Base-by-base conservation (phyloP, 257 asterid genomes). In the Solanum sparsipilum region DNA sequence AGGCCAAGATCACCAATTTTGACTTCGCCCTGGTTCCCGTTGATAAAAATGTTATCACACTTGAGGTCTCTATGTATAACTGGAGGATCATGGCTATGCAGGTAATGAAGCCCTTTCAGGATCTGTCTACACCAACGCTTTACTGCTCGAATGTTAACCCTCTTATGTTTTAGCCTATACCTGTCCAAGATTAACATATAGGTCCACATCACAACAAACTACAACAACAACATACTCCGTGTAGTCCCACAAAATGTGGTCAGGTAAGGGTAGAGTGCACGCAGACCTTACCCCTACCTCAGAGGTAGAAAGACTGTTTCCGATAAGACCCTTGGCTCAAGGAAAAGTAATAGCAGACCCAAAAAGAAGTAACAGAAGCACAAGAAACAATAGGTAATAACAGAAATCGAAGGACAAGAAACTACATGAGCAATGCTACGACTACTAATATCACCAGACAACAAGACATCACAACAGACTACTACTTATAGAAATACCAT, bases 41-140 rank as follows among this genome's bases (percentile, higher is more conserved):
- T 96, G 72, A 96, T 90, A 18, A 96, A 96, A 90, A 96, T 94
- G 94, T 96, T 96, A 78, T 96, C 98, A 85, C 98, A 96, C 84
- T 96, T 96, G 88, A 96, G 97, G 94, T 96, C 98, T 90, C 99
- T 90, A 74, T 95, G 99, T 88, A 96, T 94, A 34, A 96, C 94
- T 39, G 98, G 98, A 84, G 97, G 98, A 87, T 93, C 93, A 41
- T 92, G 96, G 93, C 96, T 94, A 74, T 95, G 98, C 89, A 96
- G 98, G 83, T 95, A 96, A 78, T 92, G 93, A 78, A 96, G 98
- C 72, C 98, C 98, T 85, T 91, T 94, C 89, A 95, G 82, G 82
- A 96, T 96, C 91, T 96, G 98, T 89, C 96, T 93, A 88, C 98
- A 96, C 98, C 98, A 96, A 76, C 93, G 95, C 86, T 96, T 96